These are phyloP conservation scores for Metschnikowia continentalis DNA, from an alignment of 805 yeast species.

Conservation along the genomic window DNA sequence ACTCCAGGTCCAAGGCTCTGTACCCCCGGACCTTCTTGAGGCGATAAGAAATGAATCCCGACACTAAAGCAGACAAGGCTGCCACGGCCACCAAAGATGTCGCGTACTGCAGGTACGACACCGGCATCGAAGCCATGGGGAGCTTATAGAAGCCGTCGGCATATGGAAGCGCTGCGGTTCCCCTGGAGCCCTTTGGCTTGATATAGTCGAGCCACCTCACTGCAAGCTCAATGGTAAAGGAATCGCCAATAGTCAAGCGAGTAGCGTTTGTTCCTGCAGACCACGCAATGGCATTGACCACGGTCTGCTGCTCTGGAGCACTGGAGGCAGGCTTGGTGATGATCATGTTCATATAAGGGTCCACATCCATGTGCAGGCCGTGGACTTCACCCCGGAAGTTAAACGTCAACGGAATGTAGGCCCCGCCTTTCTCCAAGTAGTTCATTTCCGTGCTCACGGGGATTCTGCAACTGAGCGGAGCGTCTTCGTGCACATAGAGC, in stretches of 20 bases:
- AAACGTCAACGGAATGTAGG: conserved; percentile 55
- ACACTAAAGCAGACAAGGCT: conserved; percentile 21
- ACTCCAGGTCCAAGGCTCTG: conserved; percentile 22
- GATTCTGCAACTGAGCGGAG: conserved; percentile 65
- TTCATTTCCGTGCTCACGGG: conserved; percentile 46
- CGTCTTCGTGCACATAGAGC: conserved; percentile 72
- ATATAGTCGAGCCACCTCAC: conserved; percentile 51
- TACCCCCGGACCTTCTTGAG: conserved; percentile 21
- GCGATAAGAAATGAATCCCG: conserved; percentile 24
- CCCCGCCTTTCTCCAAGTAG: conserved; percentile 41
- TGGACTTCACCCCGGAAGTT: conserved; percentile 64
- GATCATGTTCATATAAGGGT: conserved; percentile 51
- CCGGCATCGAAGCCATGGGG: conserved; percentile 27
- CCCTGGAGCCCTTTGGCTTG: conserved; percentile 17
- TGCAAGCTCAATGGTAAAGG: conserved; percentile 52
- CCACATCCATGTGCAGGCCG: conserved; percentile 66
- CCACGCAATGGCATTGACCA: conserved; percentile 55
- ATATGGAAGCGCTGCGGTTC: conserved; percentile 27
- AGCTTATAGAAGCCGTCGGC: conserved; percentile 39
- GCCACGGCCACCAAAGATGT: conserved; percentile 20
- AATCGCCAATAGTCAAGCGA: conserved; percentile 63
- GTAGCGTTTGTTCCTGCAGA: conserved; percentile 59
- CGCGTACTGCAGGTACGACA: conserved; percentile 22
- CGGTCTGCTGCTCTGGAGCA: conserved; percentile 31
- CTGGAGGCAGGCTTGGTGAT: conserved; percentile 35